Evolutionary conservation across 225 moss, liverwort and hornwort genomes (phyloP).

Genomic region (Climacium dendroides): DNA sequence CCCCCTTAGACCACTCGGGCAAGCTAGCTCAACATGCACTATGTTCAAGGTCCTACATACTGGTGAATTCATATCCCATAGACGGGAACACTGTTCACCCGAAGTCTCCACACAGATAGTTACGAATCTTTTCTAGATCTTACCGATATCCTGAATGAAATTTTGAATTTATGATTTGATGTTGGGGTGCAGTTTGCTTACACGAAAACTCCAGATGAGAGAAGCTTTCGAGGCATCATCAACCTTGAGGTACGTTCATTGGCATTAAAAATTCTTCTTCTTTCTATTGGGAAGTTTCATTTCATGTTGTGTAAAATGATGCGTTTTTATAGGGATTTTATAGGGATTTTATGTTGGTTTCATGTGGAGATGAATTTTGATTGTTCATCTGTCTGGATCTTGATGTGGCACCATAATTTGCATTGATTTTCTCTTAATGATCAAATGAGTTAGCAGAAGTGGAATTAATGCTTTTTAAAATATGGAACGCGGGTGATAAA

Average conservation of each 20-base stretch:
- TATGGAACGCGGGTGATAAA: not conserved
- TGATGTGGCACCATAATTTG: not conserved
- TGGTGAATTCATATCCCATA: not conserved
- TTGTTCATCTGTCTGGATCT: not conserved
- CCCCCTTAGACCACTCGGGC: conserved; percentile 99
- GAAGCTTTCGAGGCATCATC: conserved; percentile 79
- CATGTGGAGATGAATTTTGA: not conserved
- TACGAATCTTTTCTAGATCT: not conserved
- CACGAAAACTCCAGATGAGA: conserved; percentile 89
- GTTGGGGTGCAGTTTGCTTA: conserved; percentile 68
- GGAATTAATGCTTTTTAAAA: not conserved
- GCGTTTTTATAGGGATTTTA: not conserved
- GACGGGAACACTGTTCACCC: not conserved
- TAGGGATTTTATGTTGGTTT: not conserved
- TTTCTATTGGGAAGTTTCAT: not conserved
- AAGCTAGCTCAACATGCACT: not conserved
- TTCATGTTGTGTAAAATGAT: not conserved
- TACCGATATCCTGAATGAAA: not conserved
- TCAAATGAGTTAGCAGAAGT: not conserved
- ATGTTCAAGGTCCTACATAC: not conserved
- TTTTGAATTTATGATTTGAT: not conserved
- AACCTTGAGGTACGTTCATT: conserved; percentile 51
- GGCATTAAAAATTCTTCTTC: not conserved
- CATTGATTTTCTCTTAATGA: not conserved
- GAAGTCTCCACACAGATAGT: not conserved